These are phyloP conservation scores for Suillus weaverae DNA, from an alignment of 768 basidiomycete species.

Conservation along the genomic window DNA sequence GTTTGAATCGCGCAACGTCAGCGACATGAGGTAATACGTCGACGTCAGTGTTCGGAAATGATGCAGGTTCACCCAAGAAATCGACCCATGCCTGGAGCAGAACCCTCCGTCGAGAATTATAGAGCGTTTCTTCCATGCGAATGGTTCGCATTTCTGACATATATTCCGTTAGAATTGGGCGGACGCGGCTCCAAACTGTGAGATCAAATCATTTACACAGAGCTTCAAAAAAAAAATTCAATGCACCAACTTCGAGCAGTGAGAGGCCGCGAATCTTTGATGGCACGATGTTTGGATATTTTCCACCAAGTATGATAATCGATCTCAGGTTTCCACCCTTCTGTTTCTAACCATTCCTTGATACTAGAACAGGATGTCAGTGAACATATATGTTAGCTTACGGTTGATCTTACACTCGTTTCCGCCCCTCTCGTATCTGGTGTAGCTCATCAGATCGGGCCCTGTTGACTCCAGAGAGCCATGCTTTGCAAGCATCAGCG, in stretches of 20 bases:
- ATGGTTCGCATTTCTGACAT: conserved; percentile 33
- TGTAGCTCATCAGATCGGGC: conserved; percentile 21
- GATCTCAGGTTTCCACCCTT: conserved; percentile 28
- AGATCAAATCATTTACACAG: conserved; percentile 10
- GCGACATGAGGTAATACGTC: conserved; percentile 29
- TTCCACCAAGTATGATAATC: conserved; percentile 33
- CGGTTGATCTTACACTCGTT: conserved; percentile 23
- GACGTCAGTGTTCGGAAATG: conserved; percentile 11
- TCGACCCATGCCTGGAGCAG: conserved; percentile 28
- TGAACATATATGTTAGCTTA: background rate
- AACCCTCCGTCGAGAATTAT: conserved; percentile 23
- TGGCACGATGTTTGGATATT: conserved; percentile 29
- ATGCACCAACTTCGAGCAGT: conserved; percentile 21
- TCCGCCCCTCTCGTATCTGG: conserved; percentile 25
- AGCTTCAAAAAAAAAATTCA: background rate
- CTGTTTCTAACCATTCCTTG: conserved; percentile 15
- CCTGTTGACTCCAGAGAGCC: conserved; percentile 23
- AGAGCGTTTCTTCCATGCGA: conserved; percentile 30
- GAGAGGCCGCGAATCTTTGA: conserved; percentile 24
- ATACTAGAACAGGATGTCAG: conserved; percentile 21
- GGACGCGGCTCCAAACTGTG: conserved; percentile 18
- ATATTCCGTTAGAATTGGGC: conserved; percentile 24
- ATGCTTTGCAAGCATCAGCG: conserved; percentile 24
- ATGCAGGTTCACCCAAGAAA: conserved; percentile 19
- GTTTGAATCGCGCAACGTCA: conserved; percentile 22